phyloP scores from a whole-genome alignment of 1,284 basidiomycete species.

The Papiliotrema fonsecae region DNA sequence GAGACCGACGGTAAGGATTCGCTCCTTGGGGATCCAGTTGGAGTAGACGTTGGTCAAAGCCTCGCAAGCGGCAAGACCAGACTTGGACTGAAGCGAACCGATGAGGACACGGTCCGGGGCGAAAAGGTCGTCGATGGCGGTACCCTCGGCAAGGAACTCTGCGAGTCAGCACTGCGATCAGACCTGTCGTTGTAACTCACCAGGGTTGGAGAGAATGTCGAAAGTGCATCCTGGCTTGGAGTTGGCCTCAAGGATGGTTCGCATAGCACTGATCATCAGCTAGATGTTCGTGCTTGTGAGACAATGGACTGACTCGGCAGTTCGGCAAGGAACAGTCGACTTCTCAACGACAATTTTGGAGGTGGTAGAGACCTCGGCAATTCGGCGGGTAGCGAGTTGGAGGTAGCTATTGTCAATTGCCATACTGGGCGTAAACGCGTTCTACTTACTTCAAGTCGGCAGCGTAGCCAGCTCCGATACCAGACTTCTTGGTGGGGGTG shows the following conservation, averaged over 20 bases:
- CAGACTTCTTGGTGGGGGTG: constrained; percentile 97
- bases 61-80: constrained; percentile 75
- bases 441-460: constrained; percentile 85
- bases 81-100: constrained; percentile 82
- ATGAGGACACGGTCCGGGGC: constrained; percentile 93
- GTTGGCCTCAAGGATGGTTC: constrained; percentile 97
- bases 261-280: constrained; percentile 65
- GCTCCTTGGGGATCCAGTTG: constrained; percentile 86
- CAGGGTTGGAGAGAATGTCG: constrained; percentile 98
- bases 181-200: constrained; percentile 6
- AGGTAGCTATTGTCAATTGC: constrained; percentile 64
- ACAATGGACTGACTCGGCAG: constrained; percentile 60
- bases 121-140: constrained; percentile 85
- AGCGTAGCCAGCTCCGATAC: constrained; percentile 94
- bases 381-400: constrained; percentile 91
- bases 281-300: background rate
- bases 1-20: constrained; percentile 88
- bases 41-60: constrained; percentile 77
- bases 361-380: constrained; percentile 81
- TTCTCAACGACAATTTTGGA: constrained; percentile 99
- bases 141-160: constrained; percentile 95
- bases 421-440: background rate
- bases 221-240: constrained; percentile 85
- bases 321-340: constrained; percentile 97
- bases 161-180: background rate